Evolutionary conservation across 2,329 filamentous ascomycete genomes (phyloP).

Genomic region (Eutypa lata): DNA sequence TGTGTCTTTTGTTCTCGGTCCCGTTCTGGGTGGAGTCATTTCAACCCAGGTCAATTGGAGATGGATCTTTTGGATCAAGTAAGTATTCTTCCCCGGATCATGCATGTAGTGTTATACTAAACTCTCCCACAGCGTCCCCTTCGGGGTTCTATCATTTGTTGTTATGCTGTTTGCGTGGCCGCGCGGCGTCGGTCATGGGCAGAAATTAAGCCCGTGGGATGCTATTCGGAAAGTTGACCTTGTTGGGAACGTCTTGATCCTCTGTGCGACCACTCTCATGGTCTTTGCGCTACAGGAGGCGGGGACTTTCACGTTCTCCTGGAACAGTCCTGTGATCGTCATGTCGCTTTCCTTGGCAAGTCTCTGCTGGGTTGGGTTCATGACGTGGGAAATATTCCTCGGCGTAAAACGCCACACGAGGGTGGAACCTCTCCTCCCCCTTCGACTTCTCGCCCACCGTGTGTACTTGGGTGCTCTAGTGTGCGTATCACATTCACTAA

Average conservation of each 20-base stretch:
- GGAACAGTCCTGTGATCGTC: constrained; percentile 51
- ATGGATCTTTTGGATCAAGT: constrained; percentile 63
- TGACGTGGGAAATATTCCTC: constrained; percentile 49
- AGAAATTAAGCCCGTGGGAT: constrained; percentile 33
- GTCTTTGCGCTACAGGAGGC: constrained; percentile 57
- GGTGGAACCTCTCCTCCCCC: constrained; percentile 55
- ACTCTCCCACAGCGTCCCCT: constrained; percentile 41
- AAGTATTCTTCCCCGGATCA: constrained; percentile 15
- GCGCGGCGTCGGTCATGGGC: constrained; percentile 29
- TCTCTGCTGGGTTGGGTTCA: constrained; percentile 46
- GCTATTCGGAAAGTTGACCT: constrained; percentile 50
- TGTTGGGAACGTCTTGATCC: constrained; percentile 46
- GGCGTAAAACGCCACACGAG: constrained; percentile 31
- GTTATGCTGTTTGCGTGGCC: constrained; percentile 48
- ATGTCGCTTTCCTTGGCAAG: constrained; percentile 44
- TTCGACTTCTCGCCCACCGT: constrained; percentile 43
- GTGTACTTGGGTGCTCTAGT: constrained; percentile 50
- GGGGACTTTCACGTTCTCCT: constrained; percentile 48
- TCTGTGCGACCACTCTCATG: constrained; percentile 50
- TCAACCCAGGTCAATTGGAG: constrained; percentile 53
- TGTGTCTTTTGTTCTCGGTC: constrained; percentile 56
- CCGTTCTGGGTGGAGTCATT: constrained; percentile 55
- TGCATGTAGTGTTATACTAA: constrained; percentile 6
- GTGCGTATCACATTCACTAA: constrained; percentile 39
- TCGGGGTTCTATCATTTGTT: constrained; percentile 43